Evolutionary conservation across 805 yeast species (phyloP).

Genomic region (Candida morakotiae): DNA sequence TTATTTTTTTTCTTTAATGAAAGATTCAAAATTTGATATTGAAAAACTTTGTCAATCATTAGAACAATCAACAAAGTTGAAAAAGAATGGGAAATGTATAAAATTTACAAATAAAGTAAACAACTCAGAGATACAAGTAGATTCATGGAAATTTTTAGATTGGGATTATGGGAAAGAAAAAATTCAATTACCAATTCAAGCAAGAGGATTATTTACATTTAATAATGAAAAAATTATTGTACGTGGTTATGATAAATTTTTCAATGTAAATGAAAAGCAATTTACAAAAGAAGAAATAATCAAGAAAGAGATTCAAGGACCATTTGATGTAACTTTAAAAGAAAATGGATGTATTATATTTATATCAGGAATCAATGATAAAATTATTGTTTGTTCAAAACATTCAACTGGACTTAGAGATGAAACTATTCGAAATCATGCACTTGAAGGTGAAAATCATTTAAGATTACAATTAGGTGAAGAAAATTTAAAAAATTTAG

Average conservation of each 20-base stretch:
- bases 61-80: constrained; percentile 13
- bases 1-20: constrained; percentile 4
- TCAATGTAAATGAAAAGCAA: constrained; percentile 67
- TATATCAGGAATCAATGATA: constrained; percentile 71
- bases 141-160: constrained; percentile 81
- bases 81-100: constrained; percentile 19
- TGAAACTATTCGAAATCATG: constrained; percentile 61
- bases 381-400: constrained; percentile 85
- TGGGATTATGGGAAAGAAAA: constrained; percentile 72
- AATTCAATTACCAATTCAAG: constrained; percentile 59
- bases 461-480: constrained; percentile 49
- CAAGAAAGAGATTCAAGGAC: constrained; percentile 53
- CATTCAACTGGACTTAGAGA: constrained; percentile 75
- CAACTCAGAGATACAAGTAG: constrained; percentile 6
- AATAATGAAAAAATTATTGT: constrained; percentile 49
- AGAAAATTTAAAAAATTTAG: constrained; percentile 48
- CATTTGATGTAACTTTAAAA: constrained; percentile 76
- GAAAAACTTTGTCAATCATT: constrained; percentile 16
- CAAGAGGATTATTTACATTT: constrained; percentile 77
- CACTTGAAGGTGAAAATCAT: constrained; percentile 62
- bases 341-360: constrained; percentile 94
- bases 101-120: constrained; percentile 12
- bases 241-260: constrained; percentile 94
- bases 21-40: constrained; percentile 12
- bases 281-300: constrained; percentile 50